Percentiles rank a stretch among this genome's conserved stretches.
phyloP scores from a whole-genome alignment of 352 stramenopile species.

The Phytophthora ohioensis region DNA sequence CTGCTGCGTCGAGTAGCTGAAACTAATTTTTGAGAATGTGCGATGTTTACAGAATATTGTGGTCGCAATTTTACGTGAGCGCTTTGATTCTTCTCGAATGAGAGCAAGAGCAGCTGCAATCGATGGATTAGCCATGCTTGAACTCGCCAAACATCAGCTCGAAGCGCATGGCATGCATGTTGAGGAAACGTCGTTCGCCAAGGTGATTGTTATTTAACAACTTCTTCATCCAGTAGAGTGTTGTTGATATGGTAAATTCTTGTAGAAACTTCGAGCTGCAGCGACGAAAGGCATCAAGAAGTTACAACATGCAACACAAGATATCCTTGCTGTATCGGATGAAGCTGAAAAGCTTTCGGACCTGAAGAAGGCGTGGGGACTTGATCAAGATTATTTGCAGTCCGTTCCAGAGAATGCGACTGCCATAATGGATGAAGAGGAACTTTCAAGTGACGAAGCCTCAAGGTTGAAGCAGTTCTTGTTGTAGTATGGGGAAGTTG shows the following conservation, averaged over 20 bases:
- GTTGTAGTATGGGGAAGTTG: background rate
- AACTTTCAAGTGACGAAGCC: slow-evolving; percentile 13
- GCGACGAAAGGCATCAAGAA: slow-evolving; percentile 52
- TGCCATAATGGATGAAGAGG: background rate
- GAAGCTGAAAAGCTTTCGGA: slow-evolving; percentile 53
- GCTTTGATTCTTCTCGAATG: slow-evolving; percentile 49
- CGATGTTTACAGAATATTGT: slow-evolving; percentile 55
- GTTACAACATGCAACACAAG: slow-evolving; percentile 45
- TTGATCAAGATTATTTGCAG: slow-evolving; percentile 29
- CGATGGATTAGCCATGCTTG: slow-evolving; percentile 55
- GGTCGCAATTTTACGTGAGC: slow-evolving; percentile 68
- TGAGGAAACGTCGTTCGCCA: slow-evolving; percentile 47
- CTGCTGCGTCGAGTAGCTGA: background rate
- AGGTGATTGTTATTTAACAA: slow-evolving; percentile 31
- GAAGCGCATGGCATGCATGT: slow-evolving; percentile 58
- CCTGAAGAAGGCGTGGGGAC: slow-evolving; percentile 65
- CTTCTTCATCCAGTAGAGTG: background rate
- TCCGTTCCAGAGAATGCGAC: slow-evolving; percentile 2
- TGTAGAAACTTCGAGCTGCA: slow-evolving; percentile 56
- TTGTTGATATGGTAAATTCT: background rate
- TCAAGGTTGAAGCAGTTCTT: slow-evolving; percentile 13
- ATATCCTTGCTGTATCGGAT: slow-evolving; percentile 48
- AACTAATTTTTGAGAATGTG: background rate
- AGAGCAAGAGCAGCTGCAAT: slow-evolving; percentile 27
- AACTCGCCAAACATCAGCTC: slow-evolving; percentile 65